Percentiles rank a stretch among this genome's conserved stretches.
phyloP scores from a whole-genome alignment of 768 basidiomycete genomes.

The Mycena metata region DNA sequence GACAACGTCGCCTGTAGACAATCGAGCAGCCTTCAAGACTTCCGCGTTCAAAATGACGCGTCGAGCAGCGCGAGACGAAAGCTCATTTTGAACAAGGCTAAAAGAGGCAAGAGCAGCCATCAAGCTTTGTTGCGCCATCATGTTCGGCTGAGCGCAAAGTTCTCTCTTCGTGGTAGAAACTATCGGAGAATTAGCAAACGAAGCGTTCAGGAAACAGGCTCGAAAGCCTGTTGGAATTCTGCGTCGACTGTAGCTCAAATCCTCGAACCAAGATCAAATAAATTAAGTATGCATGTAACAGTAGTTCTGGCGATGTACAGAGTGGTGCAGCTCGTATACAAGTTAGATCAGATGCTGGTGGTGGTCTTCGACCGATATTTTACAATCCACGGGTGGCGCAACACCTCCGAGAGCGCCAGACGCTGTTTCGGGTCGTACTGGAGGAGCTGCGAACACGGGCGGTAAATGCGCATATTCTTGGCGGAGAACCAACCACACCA shows the following conservation, averaged over 20 bases:
- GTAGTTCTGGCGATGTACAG: too few species aligned
- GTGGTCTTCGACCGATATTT: slow-evolving; percentile 67
- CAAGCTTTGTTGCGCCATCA: neutral
- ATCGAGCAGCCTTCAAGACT: slow-evolving; percentile 68
- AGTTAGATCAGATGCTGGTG: too few species aligned
- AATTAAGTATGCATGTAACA: too few species aligned
- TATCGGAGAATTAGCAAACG: too few species aligned
- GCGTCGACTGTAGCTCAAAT: too few species aligned
- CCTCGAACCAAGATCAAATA: too few species aligned
- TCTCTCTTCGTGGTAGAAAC: too few species aligned
- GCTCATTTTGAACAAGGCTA: slow-evolving; percentile 21
- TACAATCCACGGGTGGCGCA: slow-evolving; percentile 89
- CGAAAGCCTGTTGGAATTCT: too few species aligned
- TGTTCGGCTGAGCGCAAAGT: too few species aligned
- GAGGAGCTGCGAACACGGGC: slow-evolving; percentile 73
- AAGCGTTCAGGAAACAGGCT: too few species aligned
- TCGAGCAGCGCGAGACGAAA: slow-evolving; percentile 64
- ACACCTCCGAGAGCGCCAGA: slow-evolving; percentile 79
- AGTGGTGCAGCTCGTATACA: too few species aligned
- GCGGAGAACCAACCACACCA: neutral
- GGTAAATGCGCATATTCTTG: too few species aligned
- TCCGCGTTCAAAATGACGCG: slow-evolving; percentile 77
- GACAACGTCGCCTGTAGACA: slow-evolving; percentile 79
- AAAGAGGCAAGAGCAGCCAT: slow-evolving; percentile 31
- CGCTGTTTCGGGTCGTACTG: slow-evolving; percentile 85